These are phyloP conservation scores for Entomortierella lignicola DNA, from an alignment of 192 early-diverging fungal species.

Conservation along the genomic window DNA sequence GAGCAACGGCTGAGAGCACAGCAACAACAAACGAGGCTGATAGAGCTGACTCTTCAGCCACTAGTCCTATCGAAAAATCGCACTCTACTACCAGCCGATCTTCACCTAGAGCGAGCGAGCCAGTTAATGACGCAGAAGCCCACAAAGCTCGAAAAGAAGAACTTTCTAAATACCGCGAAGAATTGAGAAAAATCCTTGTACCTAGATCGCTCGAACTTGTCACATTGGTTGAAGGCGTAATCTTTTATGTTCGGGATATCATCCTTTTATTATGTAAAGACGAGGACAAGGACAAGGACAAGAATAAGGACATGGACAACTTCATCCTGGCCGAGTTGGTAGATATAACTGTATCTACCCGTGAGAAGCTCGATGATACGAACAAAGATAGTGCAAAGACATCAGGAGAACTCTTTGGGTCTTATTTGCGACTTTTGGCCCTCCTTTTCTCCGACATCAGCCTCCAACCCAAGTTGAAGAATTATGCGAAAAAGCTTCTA, in stretches of 20 bases:
- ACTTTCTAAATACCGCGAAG: conserved; percentile 52
- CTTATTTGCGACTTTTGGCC: conserved; percentile 67
- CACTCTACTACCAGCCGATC: conserved; percentile 39
- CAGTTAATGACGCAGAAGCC: neutral
- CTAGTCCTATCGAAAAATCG: conserved; percentile 12
- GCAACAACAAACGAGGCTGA: too few relatives aligned
- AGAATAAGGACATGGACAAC: conserved; percentile 55
- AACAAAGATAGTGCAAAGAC: neutral
- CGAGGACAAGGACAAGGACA: too few relatives aligned
- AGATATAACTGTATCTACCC: conserved; percentile 13
- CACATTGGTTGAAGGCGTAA: conserved; percentile 66
- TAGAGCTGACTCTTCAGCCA: conserved; percentile 10
- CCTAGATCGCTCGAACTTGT: conserved; percentile 55
- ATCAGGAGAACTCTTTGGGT: conserved; percentile 48
- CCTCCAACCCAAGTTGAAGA: conserved; percentile 60
- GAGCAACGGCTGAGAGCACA: neutral
- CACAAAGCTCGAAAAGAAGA: conserved; percentile 37
- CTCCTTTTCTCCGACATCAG: conserved; percentile 66
- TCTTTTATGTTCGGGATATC: conserved; percentile 76
- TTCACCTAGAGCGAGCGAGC: conserved; percentile 29
- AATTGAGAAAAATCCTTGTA: conserved; percentile 49
- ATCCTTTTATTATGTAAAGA: conserved; percentile 64
- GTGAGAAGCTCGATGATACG: neutral
- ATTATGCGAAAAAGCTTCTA: conserved; percentile 26
- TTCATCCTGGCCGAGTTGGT: conserved; percentile 37